Evolutionary conservation across 2,329 filamentous ascomycete genomes (phyloP).

Genomic region (Rasamsonia emersonii): DNA sequence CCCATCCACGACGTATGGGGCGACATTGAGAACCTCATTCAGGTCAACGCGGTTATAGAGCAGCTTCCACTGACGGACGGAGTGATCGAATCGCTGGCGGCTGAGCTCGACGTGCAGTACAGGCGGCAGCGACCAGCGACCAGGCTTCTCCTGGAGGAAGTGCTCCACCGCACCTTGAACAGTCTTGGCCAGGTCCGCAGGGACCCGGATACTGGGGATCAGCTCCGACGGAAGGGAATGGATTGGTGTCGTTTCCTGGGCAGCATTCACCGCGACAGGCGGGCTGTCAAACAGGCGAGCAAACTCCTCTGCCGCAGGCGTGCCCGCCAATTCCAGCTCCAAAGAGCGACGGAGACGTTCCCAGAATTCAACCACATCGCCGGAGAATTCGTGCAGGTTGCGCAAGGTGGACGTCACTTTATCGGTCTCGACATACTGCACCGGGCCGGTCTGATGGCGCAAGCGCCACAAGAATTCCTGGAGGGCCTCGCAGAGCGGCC

Average conservation of each 20-base stretch:
- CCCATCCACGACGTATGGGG: conserved; percentile 22
- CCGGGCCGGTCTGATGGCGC: conserved; percentile 34
- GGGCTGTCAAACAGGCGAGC: conserved; percentile 41
- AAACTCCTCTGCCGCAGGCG: conserved; percentile 32
- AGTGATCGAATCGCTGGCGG: conserved; percentile 48
- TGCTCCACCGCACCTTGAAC: conserved; percentile 27
- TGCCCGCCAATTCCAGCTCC: conserved; percentile 44
- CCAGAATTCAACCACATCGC: conserved; percentile 49
- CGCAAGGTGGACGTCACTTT: conserved; percentile 32
- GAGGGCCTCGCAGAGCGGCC: conserved; percentile 43
- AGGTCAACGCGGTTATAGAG: conserved; percentile 48
- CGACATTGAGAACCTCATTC: conserved; percentile 46
- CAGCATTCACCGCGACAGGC: conserved; percentile 17
- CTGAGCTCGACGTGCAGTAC: conserved; percentile 49
- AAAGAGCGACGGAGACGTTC: conserved; percentile 44
- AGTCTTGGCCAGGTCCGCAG: conserved; percentile 29
- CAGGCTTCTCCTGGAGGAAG: conserved; percentile 25
- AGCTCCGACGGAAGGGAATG: conserved; percentile 28
- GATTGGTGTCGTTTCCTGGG: conserved; percentile 15
- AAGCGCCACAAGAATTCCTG: conserved; percentile 45
- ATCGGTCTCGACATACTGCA: conserved; percentile 34
- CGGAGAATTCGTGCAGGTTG: conserved; percentile 36
- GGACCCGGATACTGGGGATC: conserved; percentile 31
- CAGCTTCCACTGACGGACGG: conserved; percentile 49
- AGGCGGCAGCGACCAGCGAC: conserved; percentile 38